Conservation (phyloP, 805 yeast genomes). For the Saccharomycopsis sp. region DNA sequence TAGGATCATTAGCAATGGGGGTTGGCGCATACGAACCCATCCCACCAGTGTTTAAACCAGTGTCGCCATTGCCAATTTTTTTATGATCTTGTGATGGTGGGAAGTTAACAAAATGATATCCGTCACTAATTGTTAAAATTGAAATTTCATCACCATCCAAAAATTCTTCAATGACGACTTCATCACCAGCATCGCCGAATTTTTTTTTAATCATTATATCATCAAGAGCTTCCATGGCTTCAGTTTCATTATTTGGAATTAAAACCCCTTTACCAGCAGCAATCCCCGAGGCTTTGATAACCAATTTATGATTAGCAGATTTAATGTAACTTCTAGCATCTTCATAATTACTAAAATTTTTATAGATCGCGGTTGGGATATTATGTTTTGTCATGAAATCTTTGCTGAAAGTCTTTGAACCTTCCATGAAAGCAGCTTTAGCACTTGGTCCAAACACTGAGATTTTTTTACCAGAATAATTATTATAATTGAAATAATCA, state of each 20-base stretch:
- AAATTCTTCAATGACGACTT: constrained; percentile 91
- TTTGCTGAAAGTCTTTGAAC: constrained; percentile 91
- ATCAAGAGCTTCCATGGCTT: constrained; percentile 77
- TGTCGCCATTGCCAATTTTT: constrained; percentile 87
- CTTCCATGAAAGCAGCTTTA: constrained; percentile 90
- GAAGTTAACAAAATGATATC: constrained; percentile 80
- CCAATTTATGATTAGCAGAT: constrained; percentile 64
- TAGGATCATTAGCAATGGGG: constrained; percentile 75
- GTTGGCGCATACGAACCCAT: constrained; percentile 99
- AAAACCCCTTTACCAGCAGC: constrained; percentile 99
- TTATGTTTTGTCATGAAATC: constrained; percentile 86
- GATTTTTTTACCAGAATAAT: constrained; percentile 39
- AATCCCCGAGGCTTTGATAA: constrained; percentile 93
- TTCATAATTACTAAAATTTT: constrained; percentile 71
- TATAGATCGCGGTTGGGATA: constrained; percentile 91
- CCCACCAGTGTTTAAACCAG: constrained; percentile 96
- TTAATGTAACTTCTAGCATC: constrained; percentile 68
- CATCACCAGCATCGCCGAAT: constrained; percentile 92
- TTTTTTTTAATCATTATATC: constrained; percentile 85
- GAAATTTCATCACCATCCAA: constrained; percentile 96
- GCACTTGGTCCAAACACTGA: constrained; percentile 96
- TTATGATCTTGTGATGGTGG: constrained; percentile 99
- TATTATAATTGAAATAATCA: constrained; percentile 39
- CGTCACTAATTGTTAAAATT: constrained; percentile 86
- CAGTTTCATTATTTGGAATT: constrained; percentile 77